Conservation (phyloP, 352 stramenopile genomes). For the Elongisporangium senticosum region DNA sequence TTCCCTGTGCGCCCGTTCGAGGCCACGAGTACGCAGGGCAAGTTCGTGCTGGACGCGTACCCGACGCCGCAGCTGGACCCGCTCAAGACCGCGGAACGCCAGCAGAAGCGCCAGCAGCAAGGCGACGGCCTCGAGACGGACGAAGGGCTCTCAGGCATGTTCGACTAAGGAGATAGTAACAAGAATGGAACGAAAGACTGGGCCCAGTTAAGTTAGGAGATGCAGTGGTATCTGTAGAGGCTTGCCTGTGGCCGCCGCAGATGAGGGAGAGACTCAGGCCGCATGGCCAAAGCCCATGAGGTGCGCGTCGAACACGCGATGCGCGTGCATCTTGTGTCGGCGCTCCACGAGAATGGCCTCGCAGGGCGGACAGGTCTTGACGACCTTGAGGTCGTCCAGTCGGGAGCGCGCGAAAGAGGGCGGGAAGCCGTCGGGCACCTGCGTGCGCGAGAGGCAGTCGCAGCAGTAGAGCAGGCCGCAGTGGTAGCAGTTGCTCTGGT, state of each 20-base stretch:
- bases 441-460: slow-evolving; percentile 47
- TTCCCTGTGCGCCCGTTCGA: slow-evolving; percentile 60
- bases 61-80: slow-evolving; percentile 30
- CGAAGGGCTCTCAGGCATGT: slow-evolving; percentile 43
- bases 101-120: slow-evolving; percentile 35
- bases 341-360: slow-evolving; percentile 55
- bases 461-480: slow-evolving; percentile 73
- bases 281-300: slow-evolving; percentile 35
- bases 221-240: neutral
- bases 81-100: slow-evolving; percentile 38
- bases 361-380: slow-evolving; percentile 61
- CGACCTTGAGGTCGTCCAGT: slow-evolving; percentile 36
- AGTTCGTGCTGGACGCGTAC: slow-evolving; percentile 69
- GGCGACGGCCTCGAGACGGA: slow-evolving; percentile 32
- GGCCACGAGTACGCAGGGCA: slow-evolving; percentile 60
- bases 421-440: slow-evolving; percentile 32
- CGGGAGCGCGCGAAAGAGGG: slow-evolving; percentile 47
- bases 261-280: neutral
- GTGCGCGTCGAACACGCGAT: slow-evolving; percentile 54
- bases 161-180: slow-evolving; percentile 22
- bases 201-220: neutral
- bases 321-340: slow-evolving; percentile 41
- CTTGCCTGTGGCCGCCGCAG: neutral
- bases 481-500: slow-evolving; percentile 80
- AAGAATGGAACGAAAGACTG: neutral